Evolutionary conservation across 1,284 basidiomycete genomes (phyloP).

Genomic region (Inonotus hispidus): DNA sequence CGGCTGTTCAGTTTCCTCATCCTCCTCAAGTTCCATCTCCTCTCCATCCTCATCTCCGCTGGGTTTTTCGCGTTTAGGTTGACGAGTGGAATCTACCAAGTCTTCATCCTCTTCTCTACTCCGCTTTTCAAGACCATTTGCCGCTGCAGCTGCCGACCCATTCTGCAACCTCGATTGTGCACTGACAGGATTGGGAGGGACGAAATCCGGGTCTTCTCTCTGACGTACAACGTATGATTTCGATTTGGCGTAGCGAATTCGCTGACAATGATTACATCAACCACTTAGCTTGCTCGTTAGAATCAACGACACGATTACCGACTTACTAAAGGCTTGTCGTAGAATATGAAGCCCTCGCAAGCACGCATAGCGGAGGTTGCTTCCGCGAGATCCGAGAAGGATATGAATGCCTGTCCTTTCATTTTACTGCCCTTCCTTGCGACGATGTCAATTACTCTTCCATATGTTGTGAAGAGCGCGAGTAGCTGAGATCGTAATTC

Average conservation of each 20-base stretch:
- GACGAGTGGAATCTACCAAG: conserved; percentile 46
- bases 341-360: conserved; percentile 89
- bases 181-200: conserved; percentile 51
- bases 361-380: conserved; percentile 90
- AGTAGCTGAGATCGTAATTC: conserved; percentile 84
- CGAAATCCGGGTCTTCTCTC: conserved; percentile 70
- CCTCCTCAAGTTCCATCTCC: conserved; percentile 84
- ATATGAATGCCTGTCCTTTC: conserved; percentile 95
- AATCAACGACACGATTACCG: conserved; percentile 1
- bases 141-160: neutral
- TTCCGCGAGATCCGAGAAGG: conserved; percentile 84
- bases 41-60: conserved; percentile 60
- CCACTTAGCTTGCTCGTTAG: too few relatives aligned
- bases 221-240: conserved; percentile 79
- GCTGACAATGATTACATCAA: too few relatives aligned
- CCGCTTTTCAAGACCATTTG: conserved; percentile 50
- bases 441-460: conserved; percentile 89
- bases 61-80: conserved; percentile 62
- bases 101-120: conserved; percentile 68
- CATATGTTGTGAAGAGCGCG: conserved; percentile 90
- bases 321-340: conserved; percentile 85
- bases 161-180: conserved; percentile 39
- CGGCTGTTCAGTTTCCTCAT: conserved; percentile 33
- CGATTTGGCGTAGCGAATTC: conserved; percentile 81
- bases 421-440: conserved; percentile 86